These are phyloP conservation scores for Casuarina cunninghamiana DNA, from an alignment of 306 rosid species.

Conservation along the genomic window DNA sequence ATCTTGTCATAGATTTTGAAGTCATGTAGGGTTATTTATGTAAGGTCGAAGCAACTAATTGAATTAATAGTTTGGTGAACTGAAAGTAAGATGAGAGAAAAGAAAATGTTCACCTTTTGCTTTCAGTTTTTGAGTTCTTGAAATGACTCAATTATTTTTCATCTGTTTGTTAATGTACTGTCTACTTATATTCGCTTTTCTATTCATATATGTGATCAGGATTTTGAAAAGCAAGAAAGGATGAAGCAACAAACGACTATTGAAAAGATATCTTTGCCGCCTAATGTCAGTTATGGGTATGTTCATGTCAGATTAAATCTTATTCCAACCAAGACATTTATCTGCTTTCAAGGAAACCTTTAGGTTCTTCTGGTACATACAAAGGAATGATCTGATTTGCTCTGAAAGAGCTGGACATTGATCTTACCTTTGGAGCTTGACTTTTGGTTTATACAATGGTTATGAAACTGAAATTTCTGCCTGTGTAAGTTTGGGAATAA, in stretches of 20 bases:
- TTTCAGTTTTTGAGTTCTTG: background rate
- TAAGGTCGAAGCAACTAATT: background rate
- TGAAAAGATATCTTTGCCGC: constrained; percentile 67
- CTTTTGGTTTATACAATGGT: background rate
- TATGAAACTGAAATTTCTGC: background rate
- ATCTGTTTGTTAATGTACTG: background rate
- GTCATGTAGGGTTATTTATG: background rate
- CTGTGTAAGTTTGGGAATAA: background rate
- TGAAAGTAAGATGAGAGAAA: background rate
- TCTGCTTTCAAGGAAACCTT: background rate
- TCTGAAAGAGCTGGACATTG: background rate
- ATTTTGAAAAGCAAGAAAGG: constrained; percentile 92
- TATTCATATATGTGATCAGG: constrained; percentile 49
- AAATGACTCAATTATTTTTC: background rate
- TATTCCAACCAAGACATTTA: background rate
- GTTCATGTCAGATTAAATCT: constrained; percentile 24
- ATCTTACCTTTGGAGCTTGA: background rate
- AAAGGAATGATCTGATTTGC: background rate
- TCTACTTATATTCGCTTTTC: constrained; percentile 2
- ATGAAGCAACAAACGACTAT: constrained; percentile 75
- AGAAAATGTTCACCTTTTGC: background rate
- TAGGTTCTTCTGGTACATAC: background rate
- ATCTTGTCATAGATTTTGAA: background rate
- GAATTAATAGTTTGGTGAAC: background rate
- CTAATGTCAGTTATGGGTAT: constrained; percentile 86